These are phyloP conservation scores for Tagetes patula DNA, from an alignment of 129 eudicot species.

Conservation along the genomic window DNA sequence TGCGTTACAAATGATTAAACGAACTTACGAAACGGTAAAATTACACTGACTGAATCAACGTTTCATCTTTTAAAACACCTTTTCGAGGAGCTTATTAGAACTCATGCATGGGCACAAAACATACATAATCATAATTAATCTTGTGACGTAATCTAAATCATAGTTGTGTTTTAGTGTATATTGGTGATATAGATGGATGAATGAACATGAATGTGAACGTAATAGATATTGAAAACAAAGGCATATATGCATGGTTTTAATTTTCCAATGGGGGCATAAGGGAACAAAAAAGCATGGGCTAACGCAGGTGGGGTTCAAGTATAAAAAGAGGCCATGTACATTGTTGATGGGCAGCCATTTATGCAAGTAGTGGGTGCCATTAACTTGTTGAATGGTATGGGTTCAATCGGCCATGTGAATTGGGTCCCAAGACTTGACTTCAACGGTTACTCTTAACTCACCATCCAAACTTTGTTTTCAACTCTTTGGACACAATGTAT, in stretches of 20 bases:
- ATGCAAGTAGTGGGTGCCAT: constrained; percentile 16
- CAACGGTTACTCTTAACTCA: constrained; percentile 14
- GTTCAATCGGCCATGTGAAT: neutral
- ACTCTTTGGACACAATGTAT: neutral
- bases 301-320: neutral
- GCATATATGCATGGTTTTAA: neutral
- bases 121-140: no score
- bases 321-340: neutral
- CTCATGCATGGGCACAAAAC: no score
- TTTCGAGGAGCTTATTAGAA: no score
- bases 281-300: neutral
- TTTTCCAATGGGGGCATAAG: neutral
- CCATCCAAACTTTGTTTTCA: constrained; percentile 8
- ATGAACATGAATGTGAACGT: neutral
- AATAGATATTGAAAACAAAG: neutral
- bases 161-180: no score
- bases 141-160: no score
- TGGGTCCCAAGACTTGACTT: constrained; percentile 24
- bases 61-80: no score
- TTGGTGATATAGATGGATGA: no score
- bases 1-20: no score
- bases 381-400: neutral
- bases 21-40: no score
- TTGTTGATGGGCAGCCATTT: neutral
- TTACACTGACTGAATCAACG: no score